Evolutionary conservation across 805 yeast species (phyloP).

Genomic region (Suhomyces vadensis): DNA sequence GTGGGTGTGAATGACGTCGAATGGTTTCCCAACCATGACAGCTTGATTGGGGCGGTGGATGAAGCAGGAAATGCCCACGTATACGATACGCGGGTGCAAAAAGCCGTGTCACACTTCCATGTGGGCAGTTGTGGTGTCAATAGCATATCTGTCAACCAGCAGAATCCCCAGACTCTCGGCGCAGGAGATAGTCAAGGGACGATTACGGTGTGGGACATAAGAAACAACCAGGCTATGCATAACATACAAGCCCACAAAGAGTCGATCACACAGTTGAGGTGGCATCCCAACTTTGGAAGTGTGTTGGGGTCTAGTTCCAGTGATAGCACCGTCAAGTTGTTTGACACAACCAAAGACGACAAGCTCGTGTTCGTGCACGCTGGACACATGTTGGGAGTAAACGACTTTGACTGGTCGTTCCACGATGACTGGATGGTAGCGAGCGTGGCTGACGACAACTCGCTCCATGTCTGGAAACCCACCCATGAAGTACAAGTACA

Average conservation of each 20-base stretch:
- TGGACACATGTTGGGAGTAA: constrained; percentile 87
- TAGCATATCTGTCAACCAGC: constrained; percentile 59
- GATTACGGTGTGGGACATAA: constrained; percentile 64
- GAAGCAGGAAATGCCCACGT: constrained; percentile 57
- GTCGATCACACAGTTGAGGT: constrained; percentile 63
- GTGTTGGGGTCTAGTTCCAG: constrained; percentile 67
- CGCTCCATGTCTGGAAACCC: constrained; percentile 87
- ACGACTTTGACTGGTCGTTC: constrained; percentile 81
- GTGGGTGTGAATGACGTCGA: constrained; percentile 69
- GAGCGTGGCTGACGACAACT: constrained; percentile 81
- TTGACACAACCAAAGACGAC: constrained; percentile 47
- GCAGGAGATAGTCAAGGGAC: constrained; percentile 65
- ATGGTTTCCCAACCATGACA: constrained; percentile 65
- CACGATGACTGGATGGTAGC: constrained; percentile 70
- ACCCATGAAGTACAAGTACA: background rate
- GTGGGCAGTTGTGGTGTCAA: constrained; percentile 46
- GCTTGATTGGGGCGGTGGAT: constrained; percentile 63
- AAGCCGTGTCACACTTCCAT: constrained; percentile 1
- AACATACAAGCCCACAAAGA: constrained; percentile 45
- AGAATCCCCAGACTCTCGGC: constrained; percentile 57
- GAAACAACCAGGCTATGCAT: constrained; percentile 33
- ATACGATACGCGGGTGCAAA: constrained; percentile 51
- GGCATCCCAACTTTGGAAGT: constrained; percentile 62
- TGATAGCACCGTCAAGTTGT: constrained; percentile 61
- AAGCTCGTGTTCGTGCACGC: constrained; percentile 65